phyloP scores from a whole-genome alignment of 1,284 basidiomycete genomes.

The Apiotrichum akiyoshidainum region DNA sequence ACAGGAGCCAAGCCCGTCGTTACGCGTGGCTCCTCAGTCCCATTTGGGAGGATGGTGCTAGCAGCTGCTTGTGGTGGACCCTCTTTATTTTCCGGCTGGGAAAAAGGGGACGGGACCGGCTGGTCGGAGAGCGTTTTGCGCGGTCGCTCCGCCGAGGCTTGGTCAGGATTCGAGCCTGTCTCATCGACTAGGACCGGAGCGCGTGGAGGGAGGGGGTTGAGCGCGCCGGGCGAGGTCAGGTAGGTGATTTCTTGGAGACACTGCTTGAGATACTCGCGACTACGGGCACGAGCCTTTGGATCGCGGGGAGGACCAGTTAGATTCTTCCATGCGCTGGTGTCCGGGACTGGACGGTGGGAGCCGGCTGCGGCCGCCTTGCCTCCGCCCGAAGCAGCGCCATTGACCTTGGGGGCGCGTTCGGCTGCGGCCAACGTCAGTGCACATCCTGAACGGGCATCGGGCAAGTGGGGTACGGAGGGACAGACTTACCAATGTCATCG shows the following conservation, averaged over 20 bases:
- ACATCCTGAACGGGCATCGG: neutral
- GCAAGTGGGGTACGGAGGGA: neutral
- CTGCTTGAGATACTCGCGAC: slow-evolving; percentile 97
- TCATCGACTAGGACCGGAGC: slow-evolving; percentile 53
- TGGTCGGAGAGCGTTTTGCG: slow-evolving; percentile 41
- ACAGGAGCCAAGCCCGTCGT: neutral
- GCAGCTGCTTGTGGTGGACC: neutral
- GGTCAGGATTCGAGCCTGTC: slow-evolving; percentile 8
- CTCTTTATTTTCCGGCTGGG: neutral
- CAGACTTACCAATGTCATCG: slow-evolving; percentile 33
- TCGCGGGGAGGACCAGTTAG: slow-evolving; percentile 65
- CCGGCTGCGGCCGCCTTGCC: slow-evolving; percentile 25
- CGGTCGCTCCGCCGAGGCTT: slow-evolving; percentile 28
- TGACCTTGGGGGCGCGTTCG: slow-evolving; percentile 23
- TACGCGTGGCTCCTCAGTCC: slow-evolving; percentile 5
- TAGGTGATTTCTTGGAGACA: slow-evolving; percentile 98
- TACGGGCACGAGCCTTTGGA: slow-evolving; percentile 87
- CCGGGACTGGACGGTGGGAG: slow-evolving; percentile 22
- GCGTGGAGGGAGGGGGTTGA: slow-evolving; percentile 90
- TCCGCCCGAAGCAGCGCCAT: slow-evolving; percentile 31
- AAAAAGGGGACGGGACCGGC: slow-evolving; percentile 21
- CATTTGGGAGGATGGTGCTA: slow-evolving; percentile 6
- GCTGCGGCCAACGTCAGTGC: slow-evolving; percentile 3
- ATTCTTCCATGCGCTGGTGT: slow-evolving; percentile 61
- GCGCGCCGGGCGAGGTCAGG: slow-evolving; percentile 89